Base-by-base conservation (phyloP, 768 basidiomycete species). In the Xerocomellus intermedius region DNA sequence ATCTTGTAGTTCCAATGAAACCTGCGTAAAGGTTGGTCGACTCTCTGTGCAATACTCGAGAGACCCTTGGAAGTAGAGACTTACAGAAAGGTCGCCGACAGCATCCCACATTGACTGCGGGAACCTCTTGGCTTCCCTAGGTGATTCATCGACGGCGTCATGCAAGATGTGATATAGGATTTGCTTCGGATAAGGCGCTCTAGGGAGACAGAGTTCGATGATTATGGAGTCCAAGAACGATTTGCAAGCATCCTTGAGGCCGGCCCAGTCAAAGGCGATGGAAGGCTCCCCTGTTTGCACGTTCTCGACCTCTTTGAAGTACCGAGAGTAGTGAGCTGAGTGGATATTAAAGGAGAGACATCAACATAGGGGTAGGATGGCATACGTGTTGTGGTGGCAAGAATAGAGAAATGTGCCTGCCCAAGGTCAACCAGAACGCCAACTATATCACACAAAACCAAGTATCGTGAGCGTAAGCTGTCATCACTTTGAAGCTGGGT, bases 201-300 rank as follows among this genome's bases (percentile, higher is more conserved):
- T 73, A 6, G 91, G 91, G 58, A 93, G 85, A 63, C 86, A 89
- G 7, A 94, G 71, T 65, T 94, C 91, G 55, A 93, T 81, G 57
- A 94, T 81, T 54, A 92, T 87, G 1, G 89, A 90, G 69, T 92
- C 91, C 46, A 92, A 70, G 72, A 91, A 91, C 4, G 91, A 93
- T 61, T 79, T 78, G 61, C 87, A 83, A 21, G 85, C 85, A 30
- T 77, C 76, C 60, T 82, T 82, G 56, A 89, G 69, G 48, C 78
- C 78, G 8, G 58, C 72, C 82, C 82, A 85, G 61, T 89, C 85
- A 66, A 94, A 92, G 12, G 79, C 73, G 42, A 84, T 75, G 57
- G 83, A 82, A 13, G 76, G 69, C 33, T 82, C 79, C 16, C 75
- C 76, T 0, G 72, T 69, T 33, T 78, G 74, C 1, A 53, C 45